phyloP scores from a whole-genome alignment of 768 basidiomycete genomes.

The Crassisporium funariophilum region DNA sequence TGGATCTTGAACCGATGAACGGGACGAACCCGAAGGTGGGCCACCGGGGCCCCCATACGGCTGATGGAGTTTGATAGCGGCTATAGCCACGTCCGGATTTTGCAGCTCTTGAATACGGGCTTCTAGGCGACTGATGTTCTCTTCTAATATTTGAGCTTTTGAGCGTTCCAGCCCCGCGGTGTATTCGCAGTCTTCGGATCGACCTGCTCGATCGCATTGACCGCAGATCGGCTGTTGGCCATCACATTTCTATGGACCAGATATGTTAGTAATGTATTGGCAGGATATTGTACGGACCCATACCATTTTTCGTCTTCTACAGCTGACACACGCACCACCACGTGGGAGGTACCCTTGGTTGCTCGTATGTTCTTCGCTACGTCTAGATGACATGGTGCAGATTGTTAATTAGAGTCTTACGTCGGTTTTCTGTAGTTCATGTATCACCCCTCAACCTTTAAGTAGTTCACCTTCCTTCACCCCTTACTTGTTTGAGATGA shows the following conservation, averaged over 20 bases:
- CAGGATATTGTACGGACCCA: too few species aligned
- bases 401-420: too few species aligned
- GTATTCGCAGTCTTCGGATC: slow-evolving; percentile 64
- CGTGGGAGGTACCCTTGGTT: slow-evolving; percentile 25
- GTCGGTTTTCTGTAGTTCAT: too few species aligned
- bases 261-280: too few species aligned
- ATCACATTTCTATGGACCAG: slow-evolving; percentile 56
- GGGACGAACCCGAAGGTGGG: slow-evolving; percentile 1
- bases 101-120: slow-evolving; percentile 50
- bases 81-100: slow-evolving; percentile 29
- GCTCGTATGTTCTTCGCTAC: background rate
- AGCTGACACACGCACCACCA: slow-evolving; percentile 33
- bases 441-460: too few species aligned
- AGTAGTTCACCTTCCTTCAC: too few species aligned
- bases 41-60: slow-evolving; percentile 34
- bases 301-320: slow-evolving; percentile 32
- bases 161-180: slow-evolving; percentile 47
- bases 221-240: slow-evolving; percentile 53
- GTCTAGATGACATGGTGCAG: slow-evolving; percentile 5
- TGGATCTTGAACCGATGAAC: slow-evolving; percentile 28
- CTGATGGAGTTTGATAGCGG: slow-evolving; percentile 34
- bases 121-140: slow-evolving; percentile 49
- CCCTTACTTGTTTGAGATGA: too few species aligned
- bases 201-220: slow-evolving; percentile 48
- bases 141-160: slow-evolving; percentile 50